A percentile compares a stretch with the other conserved stretches of the same genome.
phyloP scores from a whole-genome alignment of 768 basidiomycete genomes.

The Amanita molliuscula region DNA sequence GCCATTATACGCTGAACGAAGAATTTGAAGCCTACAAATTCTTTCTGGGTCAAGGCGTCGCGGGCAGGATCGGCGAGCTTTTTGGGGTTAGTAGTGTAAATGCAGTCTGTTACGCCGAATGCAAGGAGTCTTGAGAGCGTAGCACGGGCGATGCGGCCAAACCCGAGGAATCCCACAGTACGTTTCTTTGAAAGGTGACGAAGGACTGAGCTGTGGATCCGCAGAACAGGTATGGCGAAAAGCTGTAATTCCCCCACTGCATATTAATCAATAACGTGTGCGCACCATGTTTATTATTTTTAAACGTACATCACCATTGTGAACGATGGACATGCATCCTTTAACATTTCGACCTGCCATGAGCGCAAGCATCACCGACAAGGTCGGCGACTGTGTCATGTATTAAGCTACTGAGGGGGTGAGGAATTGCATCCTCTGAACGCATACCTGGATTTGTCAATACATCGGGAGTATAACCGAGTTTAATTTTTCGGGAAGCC shows the following conservation, averaged over 20 bases:
- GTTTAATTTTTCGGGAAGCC: slow-evolving; percentile 47
- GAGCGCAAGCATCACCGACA: slow-evolving; percentile 81
- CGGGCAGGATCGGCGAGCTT: slow-evolving; percentile 36
- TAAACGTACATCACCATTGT: slow-evolving; percentile 50
- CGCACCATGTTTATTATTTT: neutral
- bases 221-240: slow-evolving; percentile 79
- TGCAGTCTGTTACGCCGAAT: slow-evolving; percentile 68
- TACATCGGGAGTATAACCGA: slow-evolving; percentile 93
- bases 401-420: neutral
- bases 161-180: slow-evolving; percentile 87
- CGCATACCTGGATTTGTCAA: slow-evolving; percentile 77
- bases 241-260: slow-evolving; percentile 76
- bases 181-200: slow-evolving; percentile 36
- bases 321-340: slow-evolving; percentile 51
- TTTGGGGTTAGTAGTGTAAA: slow-evolving; percentile 56
- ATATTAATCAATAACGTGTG: neutral
- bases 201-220: slow-evolving; percentile 71
- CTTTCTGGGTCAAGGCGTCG: slow-evolving; percentile 21
- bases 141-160: slow-evolving; percentile 88
- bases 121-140: slow-evolving; percentile 70
- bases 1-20: neutral
- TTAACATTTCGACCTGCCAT: slow-evolving; percentile 87
- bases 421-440: neutral
- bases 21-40: slow-evolving; percentile 14
- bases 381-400: slow-evolving; percentile 64